Evolutionary conservation across 169 alveolate species (phyloP).

Genomic region (Plasmodium coatneyi): DNA sequence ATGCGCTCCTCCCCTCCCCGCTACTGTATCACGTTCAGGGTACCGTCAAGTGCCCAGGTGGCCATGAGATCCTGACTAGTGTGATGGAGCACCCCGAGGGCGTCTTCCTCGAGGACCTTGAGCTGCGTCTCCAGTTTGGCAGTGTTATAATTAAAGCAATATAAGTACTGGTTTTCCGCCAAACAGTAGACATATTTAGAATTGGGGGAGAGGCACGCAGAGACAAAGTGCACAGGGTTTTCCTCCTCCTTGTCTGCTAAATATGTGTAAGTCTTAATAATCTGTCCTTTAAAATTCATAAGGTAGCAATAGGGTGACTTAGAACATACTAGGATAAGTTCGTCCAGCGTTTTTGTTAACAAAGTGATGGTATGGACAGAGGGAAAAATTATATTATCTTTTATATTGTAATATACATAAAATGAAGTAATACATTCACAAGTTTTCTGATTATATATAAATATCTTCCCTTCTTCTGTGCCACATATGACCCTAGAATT

Average conservation of each 20-base stretch:
- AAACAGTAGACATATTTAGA: conserved; percentile 81
- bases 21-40: conserved; percentile 54
- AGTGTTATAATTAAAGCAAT: conserved; percentile 79
- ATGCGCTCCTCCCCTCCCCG: background rate
- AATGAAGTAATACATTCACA: conserved; percentile 81
- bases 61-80: conserved; percentile 57
- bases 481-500: conserved; percentile 85
- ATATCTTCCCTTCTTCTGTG: conserved; percentile 84
- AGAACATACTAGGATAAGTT: conserved; percentile 81
- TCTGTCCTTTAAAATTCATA: conserved; percentile 81
- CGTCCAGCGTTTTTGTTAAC: conserved; percentile 76
- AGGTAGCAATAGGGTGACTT: conserved; percentile 79
- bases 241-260: conserved; percentile 67
- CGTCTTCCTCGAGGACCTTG: conserved; percentile 64
- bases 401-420: conserved; percentile 77
- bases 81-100: conserved; percentile 51
- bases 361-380: conserved; percentile 24
- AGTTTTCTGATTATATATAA: conserved; percentile 82
- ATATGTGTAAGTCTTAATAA: conserved; percentile 75
- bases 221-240: background rate
- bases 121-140: conserved; percentile 76
- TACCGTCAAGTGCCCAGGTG: conserved; percentile 71
- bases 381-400: conserved; percentile 44
- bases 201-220: conserved; percentile 77
- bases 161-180: conserved; percentile 80